Conservation (phyloP, 176 grass and related monocot species). For the Oryza punctata region DNA sequence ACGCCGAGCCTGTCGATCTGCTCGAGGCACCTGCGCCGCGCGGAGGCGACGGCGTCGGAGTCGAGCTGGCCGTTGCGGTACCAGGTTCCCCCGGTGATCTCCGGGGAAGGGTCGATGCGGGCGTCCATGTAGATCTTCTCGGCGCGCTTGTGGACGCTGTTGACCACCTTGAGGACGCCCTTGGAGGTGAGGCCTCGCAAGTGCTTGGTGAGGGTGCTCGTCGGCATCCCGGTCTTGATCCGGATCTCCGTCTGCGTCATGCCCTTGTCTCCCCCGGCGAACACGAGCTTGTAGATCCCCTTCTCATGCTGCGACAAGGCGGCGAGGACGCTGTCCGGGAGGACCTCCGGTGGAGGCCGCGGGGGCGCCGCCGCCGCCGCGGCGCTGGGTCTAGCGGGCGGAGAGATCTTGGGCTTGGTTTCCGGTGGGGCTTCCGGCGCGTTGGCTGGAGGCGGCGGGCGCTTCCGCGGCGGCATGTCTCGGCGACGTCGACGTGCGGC, state of each 20-base stretch:
- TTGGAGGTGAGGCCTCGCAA: constrained; percentile 10
- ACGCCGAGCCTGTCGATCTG: constrained; percentile 51
- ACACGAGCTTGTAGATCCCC: constrained; percentile 42
- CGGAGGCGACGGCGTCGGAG: constrained; percentile 42
- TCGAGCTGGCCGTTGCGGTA: constrained; percentile 63
- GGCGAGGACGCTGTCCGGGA: constrained; percentile 11
- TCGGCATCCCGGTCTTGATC: neutral
- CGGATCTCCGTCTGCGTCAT: constrained; percentile 50
- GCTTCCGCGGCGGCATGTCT: constrained; percentile 64
- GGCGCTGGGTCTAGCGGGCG: neutral
- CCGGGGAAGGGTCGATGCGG: constrained; percentile 53
- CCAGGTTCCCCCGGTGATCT: constrained; percentile 68
- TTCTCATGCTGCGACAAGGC: constrained; percentile 33
- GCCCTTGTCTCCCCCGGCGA: constrained; percentile 48
- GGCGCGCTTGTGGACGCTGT: constrained; percentile 44
- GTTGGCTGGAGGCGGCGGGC: constrained; percentile 23
- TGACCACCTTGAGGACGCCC: constrained; percentile 52
- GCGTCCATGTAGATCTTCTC: constrained; percentile 69
- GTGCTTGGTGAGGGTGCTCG: constrained; percentile 26
- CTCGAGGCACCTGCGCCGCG: constrained; percentile 48
- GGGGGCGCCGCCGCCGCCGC: neutral
- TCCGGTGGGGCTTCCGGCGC: neutral
- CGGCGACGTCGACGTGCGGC: no score
- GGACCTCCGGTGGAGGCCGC: neutral
- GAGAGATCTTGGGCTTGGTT: neutral